These are phyloP conservation scores for Gracilaria gracilis DNA, from an alignment of 23 red algal genomes.

Conservation along the genomic window DNA sequence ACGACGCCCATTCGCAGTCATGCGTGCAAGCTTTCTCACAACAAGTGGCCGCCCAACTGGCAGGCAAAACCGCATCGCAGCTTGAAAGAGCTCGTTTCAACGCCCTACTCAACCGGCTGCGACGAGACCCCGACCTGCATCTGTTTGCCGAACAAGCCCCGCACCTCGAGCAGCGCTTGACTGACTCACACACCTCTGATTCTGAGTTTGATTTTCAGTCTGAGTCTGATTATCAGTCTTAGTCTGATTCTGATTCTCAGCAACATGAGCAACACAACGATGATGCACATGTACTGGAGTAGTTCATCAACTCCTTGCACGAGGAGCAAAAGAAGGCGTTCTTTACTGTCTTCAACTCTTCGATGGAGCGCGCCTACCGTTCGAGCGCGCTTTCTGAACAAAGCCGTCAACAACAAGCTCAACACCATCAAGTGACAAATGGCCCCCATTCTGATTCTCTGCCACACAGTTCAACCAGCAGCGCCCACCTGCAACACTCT, in stretches of 20 bases:
- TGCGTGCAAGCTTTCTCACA: conserved; percentile 40
- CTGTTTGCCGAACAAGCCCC: not conserved
- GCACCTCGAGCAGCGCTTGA: not conserved
- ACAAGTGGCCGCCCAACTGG: not conserved
- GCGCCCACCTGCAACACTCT: too few relatives aligned
- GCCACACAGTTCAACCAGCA: too few relatives aligned
- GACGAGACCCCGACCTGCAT: not conserved
- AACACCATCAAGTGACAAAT: not conserved
- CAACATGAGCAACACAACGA: not conserved
- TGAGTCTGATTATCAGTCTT: too few relatives aligned
- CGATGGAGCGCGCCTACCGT: not conserved
- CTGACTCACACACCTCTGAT: not conserved
- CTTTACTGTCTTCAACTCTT: not conserved
- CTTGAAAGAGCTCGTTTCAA: conserved; percentile 23
- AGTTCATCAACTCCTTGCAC: conserved; percentile 18
- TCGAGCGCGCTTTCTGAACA: not conserved
- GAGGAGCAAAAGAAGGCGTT: conserved; percentile 14
- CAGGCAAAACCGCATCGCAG: conserved; percentile 3
- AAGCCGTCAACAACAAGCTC: not conserved
- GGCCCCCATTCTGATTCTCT: too few relatives aligned
- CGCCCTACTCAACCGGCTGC: not conserved
- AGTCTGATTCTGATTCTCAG: not conserved
- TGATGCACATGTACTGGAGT: conserved; percentile 32
- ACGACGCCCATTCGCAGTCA: conserved; percentile 28
- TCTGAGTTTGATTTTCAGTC: too few relatives aligned